These are phyloP conservation scores for Pterocarpus santalinus DNA, from an alignment of 306 rosid species.

Conservation along the genomic window DNA sequence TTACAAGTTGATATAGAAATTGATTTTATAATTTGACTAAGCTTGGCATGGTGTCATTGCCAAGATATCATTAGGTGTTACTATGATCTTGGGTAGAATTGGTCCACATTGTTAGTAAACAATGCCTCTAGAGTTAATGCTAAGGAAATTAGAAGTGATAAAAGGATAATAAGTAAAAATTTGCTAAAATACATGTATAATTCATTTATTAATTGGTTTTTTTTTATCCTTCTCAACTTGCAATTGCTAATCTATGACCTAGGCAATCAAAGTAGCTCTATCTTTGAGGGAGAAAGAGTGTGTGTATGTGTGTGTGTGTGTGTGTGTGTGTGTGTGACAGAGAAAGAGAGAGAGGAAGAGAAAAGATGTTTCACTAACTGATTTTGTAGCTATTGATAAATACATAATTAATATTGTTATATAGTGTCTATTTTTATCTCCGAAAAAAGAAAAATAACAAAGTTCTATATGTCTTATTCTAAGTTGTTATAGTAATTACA, in stretches of 20 bases:
- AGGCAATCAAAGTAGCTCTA: slow-evolving; percentile 9
- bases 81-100: slow-evolving; percentile 3
- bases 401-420: background rate
- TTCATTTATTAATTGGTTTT: background rate
- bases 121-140: slow-evolving; percentile 11
- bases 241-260: background rate
- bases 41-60: too few relatives aligned
- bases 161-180: background rate
- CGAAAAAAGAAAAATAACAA: slow-evolving; percentile 37
- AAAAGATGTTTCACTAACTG: background rate
- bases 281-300: background rate
- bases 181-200: background rate
- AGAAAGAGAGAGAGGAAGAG: background rate
- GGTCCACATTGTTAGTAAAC: slow-evolving; percentile 8
- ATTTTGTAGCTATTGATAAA: background rate
- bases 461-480: slow-evolving; percentile 45
- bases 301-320: too few relatives aligned
- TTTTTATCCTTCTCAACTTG: background rate
- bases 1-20: too few relatives aligned
- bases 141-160: background rate
- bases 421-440: slow-evolving; percentile 3
- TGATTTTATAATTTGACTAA: too few relatives aligned
- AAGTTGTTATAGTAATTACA: slow-evolving; percentile 41
- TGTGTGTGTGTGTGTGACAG: too few relatives aligned
- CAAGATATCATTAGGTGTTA: too few relatives aligned